These are phyloP conservation scores for Anthoceros angustus DNA, from an alignment of 225 moss, liverwort and hornwort genomes.

Conservation along the genomic window DNA sequence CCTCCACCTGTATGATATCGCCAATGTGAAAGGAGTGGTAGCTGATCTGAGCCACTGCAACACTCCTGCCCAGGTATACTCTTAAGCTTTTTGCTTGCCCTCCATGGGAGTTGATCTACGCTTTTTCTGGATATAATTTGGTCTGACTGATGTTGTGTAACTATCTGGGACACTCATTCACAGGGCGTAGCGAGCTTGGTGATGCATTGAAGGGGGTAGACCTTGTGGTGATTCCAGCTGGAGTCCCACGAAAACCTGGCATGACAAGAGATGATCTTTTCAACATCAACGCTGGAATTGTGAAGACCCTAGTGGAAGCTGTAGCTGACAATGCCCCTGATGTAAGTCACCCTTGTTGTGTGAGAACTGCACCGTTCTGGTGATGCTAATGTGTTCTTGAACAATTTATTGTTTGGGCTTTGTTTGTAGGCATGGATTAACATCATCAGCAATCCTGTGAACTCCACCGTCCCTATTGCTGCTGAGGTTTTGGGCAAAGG, in stretches of 20 bases:
- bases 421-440: conserved; percentile 47
- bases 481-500: conserved; percentile 72
- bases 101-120: background rate
- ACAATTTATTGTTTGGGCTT: background rate
- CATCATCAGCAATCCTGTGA: conserved; percentile 93
- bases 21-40: conserved; percentile 81
- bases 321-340: conserved; percentile 52
- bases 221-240: conserved; percentile 83
- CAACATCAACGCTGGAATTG: conserved; percentile 95
- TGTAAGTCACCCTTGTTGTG: conserved; percentile 11
- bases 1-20: conserved; percentile 81
- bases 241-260: conserved; percentile 89
- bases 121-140: too few species aligned
- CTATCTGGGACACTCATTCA: conserved; percentile 22
- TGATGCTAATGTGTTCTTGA: background rate
- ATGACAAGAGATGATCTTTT: conserved; percentile 97
- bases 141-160: background rate
- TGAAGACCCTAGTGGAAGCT: conserved; percentile 62
- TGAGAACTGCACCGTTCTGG: background rate
- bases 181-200: conserved; percentile 41
- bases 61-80: conserved; percentile 68
- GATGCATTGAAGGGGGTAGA: conserved; percentile 72
- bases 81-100: background rate
- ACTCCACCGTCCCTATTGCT: conserved; percentile 91
- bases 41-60: conserved; percentile 98